These are phyloP conservation scores for Ophiostoma ips DNA, from an alignment of 2,329 filamentous ascomycete species.

Conservation along the genomic window DNA sequence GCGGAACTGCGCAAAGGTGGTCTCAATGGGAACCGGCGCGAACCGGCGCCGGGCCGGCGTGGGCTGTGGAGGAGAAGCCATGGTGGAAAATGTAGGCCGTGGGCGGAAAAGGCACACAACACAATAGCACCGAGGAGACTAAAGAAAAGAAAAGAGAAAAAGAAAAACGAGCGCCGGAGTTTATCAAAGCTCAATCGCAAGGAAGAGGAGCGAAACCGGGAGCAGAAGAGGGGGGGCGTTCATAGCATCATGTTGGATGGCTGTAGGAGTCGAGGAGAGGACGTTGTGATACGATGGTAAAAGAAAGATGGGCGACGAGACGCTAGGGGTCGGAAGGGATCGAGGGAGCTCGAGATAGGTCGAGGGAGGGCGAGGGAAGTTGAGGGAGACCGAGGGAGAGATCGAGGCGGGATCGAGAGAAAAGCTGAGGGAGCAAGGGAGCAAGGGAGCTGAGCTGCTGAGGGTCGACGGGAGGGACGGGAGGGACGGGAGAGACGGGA, in stretches of 20 bases:
- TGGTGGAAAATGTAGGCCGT: not conserved
- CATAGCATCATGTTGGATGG: not conserved
- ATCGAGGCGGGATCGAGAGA: not conserved
- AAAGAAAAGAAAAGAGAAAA: no score
- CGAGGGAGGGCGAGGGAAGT: no score
- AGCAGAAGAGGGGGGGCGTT: not conserved
- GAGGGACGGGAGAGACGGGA: no score
- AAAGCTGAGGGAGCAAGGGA: not conserved
- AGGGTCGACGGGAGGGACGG: not conserved
- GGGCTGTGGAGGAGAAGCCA: constrained; percentile 2
- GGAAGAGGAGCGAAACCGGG: no score
- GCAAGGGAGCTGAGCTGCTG: not conserved
- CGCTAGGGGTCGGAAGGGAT: no score
- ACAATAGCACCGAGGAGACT: no score
- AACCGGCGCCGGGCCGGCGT: constrained; percentile 41
- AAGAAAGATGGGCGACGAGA: not conserved
- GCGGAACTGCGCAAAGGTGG: constrained; percentile 47
- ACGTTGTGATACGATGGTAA: not conserved
- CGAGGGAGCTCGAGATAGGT: no score
- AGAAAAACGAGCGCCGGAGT: no score
- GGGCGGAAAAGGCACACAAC: no score
- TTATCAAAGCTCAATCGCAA: no score
- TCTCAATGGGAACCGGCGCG: constrained; percentile 58
- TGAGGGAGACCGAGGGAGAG: no score
- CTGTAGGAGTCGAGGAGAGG: not conserved